Base-by-base conservation (phyloP, 805 yeast genomes). In the Suhomyces vadensis region DNA sequence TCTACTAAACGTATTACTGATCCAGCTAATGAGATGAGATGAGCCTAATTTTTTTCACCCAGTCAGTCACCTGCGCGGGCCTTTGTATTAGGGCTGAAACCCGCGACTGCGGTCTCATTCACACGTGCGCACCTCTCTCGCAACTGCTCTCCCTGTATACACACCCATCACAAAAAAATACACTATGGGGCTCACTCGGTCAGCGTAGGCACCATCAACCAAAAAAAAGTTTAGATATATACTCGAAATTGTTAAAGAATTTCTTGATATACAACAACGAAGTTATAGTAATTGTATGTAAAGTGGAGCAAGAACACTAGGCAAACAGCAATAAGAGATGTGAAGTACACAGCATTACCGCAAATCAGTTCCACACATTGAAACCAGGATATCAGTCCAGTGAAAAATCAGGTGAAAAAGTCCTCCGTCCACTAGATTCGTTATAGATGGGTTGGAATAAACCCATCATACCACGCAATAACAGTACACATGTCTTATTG, bases 271-370 rank as follows among this genome's bases (percentile, higher is more conserved):
- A 38, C 41, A 23, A 38, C 50, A 51, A 51, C 51, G 43, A 50
- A 47, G 51, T 50, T 51, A 51, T 51, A 51, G 49, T 44, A 44
- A 51, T 51, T 47, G 54, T 51, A 51, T 43, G 54, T 51, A 51
- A n/a, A n/a, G n/a, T n/a, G n/a, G n/a, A n/a, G n/a, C n/a, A n/a
- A n/a, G n/a, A n/a, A n/a, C n/a, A n/a, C n/a, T n/a, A n/a, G n/a
- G n/a, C n/a, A n/a, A n/a, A n/a, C n/a, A n/a, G 16, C 20, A 7
- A 5, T 17, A 29, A 5, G 19, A 16, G 8, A n/a, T 29, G 33
- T 23, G 31, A 29, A 6, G 20, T 29, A 20, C n/a, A 13, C 33
- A 29, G n/a, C n/a, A n/a, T n/a, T n/a, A n/a, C n/a, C n/a, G n/a
- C n/a, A n/a, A n/a, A n/a, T n/a, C n/a, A n/a, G n/a, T n/a, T n/a